These are phyloP conservation scores for Calonectria leucothoes DNA, from an alignment of 2,329 filamentous ascomycete species.

Conservation along the genomic window DNA sequence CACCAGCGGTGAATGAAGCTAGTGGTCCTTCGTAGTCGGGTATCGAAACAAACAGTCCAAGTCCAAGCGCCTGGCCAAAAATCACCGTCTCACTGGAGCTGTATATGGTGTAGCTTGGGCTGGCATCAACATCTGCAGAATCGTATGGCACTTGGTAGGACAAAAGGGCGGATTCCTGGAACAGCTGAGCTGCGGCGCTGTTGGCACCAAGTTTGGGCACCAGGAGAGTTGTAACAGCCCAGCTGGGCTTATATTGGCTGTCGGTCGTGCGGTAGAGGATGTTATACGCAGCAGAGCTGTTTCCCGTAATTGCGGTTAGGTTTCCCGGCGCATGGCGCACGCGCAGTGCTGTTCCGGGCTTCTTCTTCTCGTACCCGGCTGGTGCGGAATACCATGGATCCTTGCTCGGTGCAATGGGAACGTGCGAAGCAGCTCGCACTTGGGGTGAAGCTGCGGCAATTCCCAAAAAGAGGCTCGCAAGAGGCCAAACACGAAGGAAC, in stretches of 20 bases:
- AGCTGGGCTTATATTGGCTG: slow-evolving; percentile 36
- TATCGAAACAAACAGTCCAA: slow-evolving; percentile 49
- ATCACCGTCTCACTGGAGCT: not conserved
- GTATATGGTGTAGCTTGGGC: slow-evolving; percentile 35
- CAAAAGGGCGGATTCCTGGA: slow-evolving; percentile 31
- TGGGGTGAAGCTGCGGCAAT: slow-evolving; percentile 16
- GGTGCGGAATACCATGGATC: slow-evolving; percentile 42
- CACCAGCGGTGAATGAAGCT: slow-evolving; percentile 57
- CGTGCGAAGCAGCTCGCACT: slow-evolving; percentile 5
- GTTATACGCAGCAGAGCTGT: slow-evolving; percentile 36
- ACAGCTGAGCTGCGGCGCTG: slow-evolving; percentile 20
- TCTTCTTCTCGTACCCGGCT: slow-evolving; percentile 26
- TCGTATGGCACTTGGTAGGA: slow-evolving; percentile 40
- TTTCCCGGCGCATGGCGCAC: slow-evolving; percentile 38
- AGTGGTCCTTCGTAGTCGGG: slow-evolving; percentile 60
- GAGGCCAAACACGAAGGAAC: slow-evolving; percentile 19
- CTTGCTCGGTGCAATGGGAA: slow-evolving; percentile 30
- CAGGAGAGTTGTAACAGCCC: slow-evolving; percentile 39
- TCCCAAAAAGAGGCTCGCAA: slow-evolving; percentile 33
- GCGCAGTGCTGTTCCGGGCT: slow-evolving; percentile 38
- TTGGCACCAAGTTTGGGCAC: slow-evolving; percentile 31
- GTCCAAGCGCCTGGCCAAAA: slow-evolving; percentile 20
- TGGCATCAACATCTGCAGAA: slow-evolving; percentile 35
- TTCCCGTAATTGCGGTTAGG: slow-evolving; percentile 30
- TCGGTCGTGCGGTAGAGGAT: slow-evolving; percentile 40